Evolutionary conservation across 768 basidiomycete genomes (phyloP), one percentile per base, ranked within the genome.

Genomic region (Calocera cornea): DNA sequence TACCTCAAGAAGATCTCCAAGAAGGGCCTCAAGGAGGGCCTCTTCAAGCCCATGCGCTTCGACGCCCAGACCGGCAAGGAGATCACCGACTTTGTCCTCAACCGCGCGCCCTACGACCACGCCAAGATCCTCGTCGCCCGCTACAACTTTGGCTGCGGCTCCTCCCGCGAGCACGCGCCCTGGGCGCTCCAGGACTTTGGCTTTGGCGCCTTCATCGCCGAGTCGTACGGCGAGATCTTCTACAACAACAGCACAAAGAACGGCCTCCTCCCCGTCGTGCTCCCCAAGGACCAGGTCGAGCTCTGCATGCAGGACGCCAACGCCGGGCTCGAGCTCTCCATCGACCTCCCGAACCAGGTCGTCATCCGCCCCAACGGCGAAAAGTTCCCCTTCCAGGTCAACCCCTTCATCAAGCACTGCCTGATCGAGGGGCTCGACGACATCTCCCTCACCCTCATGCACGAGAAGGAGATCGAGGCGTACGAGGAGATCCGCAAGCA

Each of bases 341-440:
- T 95, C 65, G 90, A 95, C 75, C 83, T 95, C 22, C 88, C 90
- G 76, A 87, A 86, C 73, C 80, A 87, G 75, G 86, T 90, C 77
- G 83, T 95, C 69, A 81, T 87, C 68, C 74, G 79, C 54, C 74
- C 76, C 24, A 88, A 88, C 73, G 87, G 90, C 73, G 77, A 83
- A 1, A 76, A 87, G 22, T 86, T 97, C 70, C 67, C 82, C 44
- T 99, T 99, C 79, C 80, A 82, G 40, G 86, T 87, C 63, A 97
- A 99, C 77, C 78, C 87, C 0, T 99, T 98, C 88, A 83, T 95
- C 69, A 81, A 91, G 66, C 91, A 95, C 74, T 95, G 97, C 76
- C 79, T 99, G 76, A 76, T 99, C 77, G 93, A 99, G 73, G 97
- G 97, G 34, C 79, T 98, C 71, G 97, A 99, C 76, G 97, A 97